Percentiles rank a stretch among this genome's conserved stretches.
phyloP scores from a whole-genome alignment of 2,329 filamentous ascomycete species.

The Didymella lethalis region DNA sequence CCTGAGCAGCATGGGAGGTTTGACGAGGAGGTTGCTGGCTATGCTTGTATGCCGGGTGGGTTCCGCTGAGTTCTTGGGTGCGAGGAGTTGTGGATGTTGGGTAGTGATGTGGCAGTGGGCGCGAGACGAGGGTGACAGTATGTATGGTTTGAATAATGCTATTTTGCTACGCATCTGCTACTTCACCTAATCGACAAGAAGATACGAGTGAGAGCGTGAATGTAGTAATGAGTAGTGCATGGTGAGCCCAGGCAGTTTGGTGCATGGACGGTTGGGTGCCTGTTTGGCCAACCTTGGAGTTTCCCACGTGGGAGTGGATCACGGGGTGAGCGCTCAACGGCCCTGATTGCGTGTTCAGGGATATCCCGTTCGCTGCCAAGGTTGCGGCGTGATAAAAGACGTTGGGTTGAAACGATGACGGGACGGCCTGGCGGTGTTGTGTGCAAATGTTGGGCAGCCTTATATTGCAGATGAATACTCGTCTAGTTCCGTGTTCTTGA shows the following conservation, averaged over 20 bases:
- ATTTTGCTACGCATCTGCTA: not conserved
- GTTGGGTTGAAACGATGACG: slow-evolving; percentile 12
- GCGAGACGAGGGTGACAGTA: too few relatives aligned
- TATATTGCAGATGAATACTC: not conserved
- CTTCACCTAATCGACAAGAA: too few relatives aligned
- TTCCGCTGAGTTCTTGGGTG: slow-evolving; percentile 7
- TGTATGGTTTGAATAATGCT: not conserved
- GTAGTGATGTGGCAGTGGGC: not conserved
- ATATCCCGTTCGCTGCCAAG: not conserved
- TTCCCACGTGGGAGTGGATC: slow-evolving; percentile 6
- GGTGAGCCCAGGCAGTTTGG: slow-evolving; percentile 2
- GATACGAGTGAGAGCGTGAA: too few relatives aligned
- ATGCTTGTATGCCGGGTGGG: slow-evolving; percentile 16
- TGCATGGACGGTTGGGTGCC: slow-evolving; percentile 10
- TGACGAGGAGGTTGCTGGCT: slow-evolving; percentile 13
- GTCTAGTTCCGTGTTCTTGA: not conserved
- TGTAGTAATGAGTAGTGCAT: not conserved
- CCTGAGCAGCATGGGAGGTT: slow-evolving; percentile 22
- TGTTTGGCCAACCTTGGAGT: not conserved
- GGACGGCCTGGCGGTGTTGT: slow-evolving; percentile 17
- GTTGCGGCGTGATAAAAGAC: not conserved
- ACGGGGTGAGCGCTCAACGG: not conserved
- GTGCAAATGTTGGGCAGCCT: slow-evolving; percentile 17
- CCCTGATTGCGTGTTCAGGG: not conserved
- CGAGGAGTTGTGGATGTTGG: not conserved